Evolutionary conservation across 169 alveolate genomes (phyloP), one percentile per base, ranked within the genome.

Genomic region (Theileria parva): DNA sequence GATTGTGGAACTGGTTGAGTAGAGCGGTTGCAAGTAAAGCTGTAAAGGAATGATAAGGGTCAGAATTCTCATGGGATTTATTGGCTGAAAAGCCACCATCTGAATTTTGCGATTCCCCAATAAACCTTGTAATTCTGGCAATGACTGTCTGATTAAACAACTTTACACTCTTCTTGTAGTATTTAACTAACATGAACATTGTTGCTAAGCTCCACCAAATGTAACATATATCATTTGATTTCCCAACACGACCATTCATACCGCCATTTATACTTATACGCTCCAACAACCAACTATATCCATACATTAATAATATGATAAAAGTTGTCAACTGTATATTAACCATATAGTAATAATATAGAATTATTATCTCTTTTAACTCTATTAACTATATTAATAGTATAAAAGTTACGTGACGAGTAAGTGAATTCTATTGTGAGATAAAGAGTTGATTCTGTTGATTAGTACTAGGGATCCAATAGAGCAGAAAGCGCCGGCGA

Each of bases 161-260:
- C 60, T 19, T 44, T 8, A 66, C 30, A 25, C 55, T 53, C 50
- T 57, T 48, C 57, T 70, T 28, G 9, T 65, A 53, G 19, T 77
- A 66, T 72, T 69, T 44, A 19, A 34, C 53, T 23, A 78, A 9
- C 53, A 85, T 27, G 25, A 66, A 69, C 44, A 90, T 70, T 39
- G 93, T 84, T 19, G 89, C 86, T 68, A 90, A 73, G 39, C 80
- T 64, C 94, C 94, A 90, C 86, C 87, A 90, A 25, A 91, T 70
- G 77, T 90, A 90, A 66, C 94, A 90, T 21, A 90, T 87, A 57
- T 90, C 94, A 57, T 83, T 86, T 9, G 86, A 59, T 61, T 90
- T 90, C 48, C 92, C 92, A 0, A 83, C 86, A 12, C 92, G 59
- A 17, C 94, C 94, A n/a, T 80, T 81, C 48, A 90, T 81, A 7